Evolutionary conservation across 345 rosid species (phyloP).

Genomic region (Syzygium oleosum): DNA sequence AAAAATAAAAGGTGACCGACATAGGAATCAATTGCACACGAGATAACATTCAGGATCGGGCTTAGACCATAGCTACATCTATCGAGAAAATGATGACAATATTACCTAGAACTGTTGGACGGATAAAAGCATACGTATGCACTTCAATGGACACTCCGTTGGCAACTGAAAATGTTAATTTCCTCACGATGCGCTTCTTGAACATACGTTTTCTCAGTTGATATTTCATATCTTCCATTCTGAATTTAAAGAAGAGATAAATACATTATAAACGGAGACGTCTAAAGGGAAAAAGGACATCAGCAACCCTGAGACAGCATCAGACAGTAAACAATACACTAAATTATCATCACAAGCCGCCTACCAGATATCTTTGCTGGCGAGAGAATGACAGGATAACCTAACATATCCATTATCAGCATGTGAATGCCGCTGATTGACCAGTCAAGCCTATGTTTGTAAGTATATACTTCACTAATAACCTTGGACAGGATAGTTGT

Average conservation of each 20-base stretch:
- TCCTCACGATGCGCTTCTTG: slow-evolving; percentile 66
- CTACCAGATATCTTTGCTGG: neutral
- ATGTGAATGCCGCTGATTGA: neutral
- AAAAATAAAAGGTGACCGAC: neutral
- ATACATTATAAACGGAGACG: neutral
- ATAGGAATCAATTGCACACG: neutral
- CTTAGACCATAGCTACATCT: neutral
- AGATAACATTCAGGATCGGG: neutral
- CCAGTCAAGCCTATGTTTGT: neutral
- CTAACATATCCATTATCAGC: neutral
- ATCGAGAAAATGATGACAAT: neutral
- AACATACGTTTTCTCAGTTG: slow-evolving; percentile 80
- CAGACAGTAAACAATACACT: neutral
- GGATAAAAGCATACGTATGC: slow-evolving; percentile 78
- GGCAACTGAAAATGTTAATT: slow-evolving; percentile 46
- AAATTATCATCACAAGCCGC: neutral
- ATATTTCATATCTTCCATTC: slow-evolving; percentile 88
- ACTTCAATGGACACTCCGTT: slow-evolving; percentile 65
- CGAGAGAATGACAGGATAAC: neutral
- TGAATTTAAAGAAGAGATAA: slow-evolving; percentile 18
- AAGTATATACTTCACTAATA: neutral
- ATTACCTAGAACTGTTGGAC: slow-evolving; percentile 70
- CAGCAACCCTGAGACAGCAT: neutral
- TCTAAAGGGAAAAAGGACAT: neutral
- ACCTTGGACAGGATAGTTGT: neutral